phyloP scores from a whole-genome alignment of 1,284 basidiomycete species.

The Sparassis latifolia region DNA sequence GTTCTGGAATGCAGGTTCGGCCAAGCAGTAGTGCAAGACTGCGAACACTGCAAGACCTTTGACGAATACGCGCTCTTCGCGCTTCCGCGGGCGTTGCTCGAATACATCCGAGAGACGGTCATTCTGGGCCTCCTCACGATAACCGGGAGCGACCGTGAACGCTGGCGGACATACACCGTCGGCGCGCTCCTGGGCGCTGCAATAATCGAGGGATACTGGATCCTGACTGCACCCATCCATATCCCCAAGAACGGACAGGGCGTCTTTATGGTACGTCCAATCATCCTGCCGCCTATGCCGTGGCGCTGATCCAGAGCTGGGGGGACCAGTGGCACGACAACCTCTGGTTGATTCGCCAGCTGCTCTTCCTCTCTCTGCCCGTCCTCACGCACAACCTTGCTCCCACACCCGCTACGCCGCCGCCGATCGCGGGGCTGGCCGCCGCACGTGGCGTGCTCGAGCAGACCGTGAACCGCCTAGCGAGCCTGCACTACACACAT shows the following conservation, averaged over 20 bases:
- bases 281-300: not conserved
- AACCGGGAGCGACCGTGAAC: constrained; percentile 32
- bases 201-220: constrained; percentile 48
- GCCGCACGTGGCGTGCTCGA: constrained; percentile 27
- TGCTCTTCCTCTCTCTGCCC: constrained; percentile 54
- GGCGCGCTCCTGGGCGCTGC: constrained; percentile 42
- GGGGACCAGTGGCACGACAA: constrained; percentile 57
- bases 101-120: constrained; percentile 50
- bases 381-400: constrained; percentile 41
- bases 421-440: constrained; percentile 30
- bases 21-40: constrained; percentile 53
- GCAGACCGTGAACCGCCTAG: constrained; percentile 28
- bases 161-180: constrained; percentile 43
- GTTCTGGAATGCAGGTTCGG: constrained; percentile 46
- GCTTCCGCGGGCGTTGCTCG: constrained; percentile 45
- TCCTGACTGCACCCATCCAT: constrained; percentile 38
- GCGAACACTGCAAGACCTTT: constrained; percentile 52
- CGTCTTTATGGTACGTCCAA: constrained; percentile 48
- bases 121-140: constrained; percentile 48
- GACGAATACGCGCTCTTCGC: constrained; percentile 55
- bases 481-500: constrained; percentile 47
- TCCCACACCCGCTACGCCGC: constrained; percentile 16
- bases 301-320: not conserved
- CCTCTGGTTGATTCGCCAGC: constrained; percentile 44
- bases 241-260: constrained; percentile 33